These are phyloP conservation scores for Alternaria postmessia DNA, from an alignment of 2,329 filamentous ascomycete species.

Conservation along the genomic window DNA sequence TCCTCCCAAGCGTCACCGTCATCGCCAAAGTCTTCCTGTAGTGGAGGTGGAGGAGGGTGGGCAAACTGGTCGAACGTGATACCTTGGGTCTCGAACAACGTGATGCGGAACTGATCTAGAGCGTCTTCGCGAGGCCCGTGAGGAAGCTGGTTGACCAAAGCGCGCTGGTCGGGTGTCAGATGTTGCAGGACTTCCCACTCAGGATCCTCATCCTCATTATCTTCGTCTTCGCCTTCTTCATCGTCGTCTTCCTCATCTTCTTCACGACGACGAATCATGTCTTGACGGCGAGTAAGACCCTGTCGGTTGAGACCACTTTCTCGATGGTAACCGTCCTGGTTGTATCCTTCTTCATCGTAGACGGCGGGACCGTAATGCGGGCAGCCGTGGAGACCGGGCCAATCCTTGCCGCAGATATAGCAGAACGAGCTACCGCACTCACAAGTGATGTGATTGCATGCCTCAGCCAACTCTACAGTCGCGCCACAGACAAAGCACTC, in stretches of 20 bases:
- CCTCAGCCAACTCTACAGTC: conserved; percentile 41
- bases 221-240: conserved; percentile 1
- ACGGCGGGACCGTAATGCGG: conserved; percentile 40
- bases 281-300: conserved; percentile 29
- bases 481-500: conserved; percentile 37
- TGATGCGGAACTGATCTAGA: conserved; percentile 26
- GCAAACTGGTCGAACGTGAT: conserved; percentile 15
- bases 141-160: conserved; percentile 18
- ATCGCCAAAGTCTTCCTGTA: background rate
- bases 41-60: conserved; percentile 1
- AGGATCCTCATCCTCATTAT: conserved; percentile 8
- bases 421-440: conserved; percentile 43
- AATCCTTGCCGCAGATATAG: conserved; percentile 44
- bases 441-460: conserved; percentile 48
- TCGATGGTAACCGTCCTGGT: conserved; percentile 42
- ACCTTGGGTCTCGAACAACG: conserved; percentile 26
- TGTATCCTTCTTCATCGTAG: conserved; percentile 45
- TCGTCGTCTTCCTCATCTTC: conserved; percentile 21
- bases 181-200: conserved; percentile 28
- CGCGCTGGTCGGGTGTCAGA: conserved; percentile 20
- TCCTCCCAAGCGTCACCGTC: background rate
- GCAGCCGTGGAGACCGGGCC: conserved; percentile 42
- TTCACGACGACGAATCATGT: conserved; percentile 4
- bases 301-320: conserved; percentile 37
- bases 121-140: conserved; percentile 19